Evolutionary conservation across 148 eudicot genomes (phyloP), one percentile per base, ranked within the genome.

Genomic region (Camellia granthamiana): DNA sequence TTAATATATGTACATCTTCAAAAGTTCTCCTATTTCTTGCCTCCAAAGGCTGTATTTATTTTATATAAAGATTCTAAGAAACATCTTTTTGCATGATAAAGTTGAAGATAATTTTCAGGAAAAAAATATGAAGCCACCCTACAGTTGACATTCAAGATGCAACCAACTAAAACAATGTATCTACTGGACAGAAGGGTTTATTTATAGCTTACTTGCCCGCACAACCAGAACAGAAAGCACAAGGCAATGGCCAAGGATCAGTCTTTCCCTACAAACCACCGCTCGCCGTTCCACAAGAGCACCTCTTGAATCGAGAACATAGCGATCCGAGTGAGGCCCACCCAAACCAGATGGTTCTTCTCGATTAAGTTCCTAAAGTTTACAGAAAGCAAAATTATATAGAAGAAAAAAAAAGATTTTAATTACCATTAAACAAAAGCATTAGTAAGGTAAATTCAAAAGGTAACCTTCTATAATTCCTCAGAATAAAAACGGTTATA

Each of bases 281-380:
- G 97, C 97, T 87, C 87, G 84, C 58, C 99, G 89, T 86, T 97
- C 98, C 80, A 94, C 98, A 69, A 91, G 72, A 77, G 98, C 94
- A 72, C 99, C 97, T 84, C 93, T 93, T 79, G 99, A 93, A 76
- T 97, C 99, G 82, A 94, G 87, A 81, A 97, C 81, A 78, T 81
- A 94, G 49, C 83, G 81, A 84, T 97, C 97, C 9, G 92, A 90
- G 78, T 83, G 88, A 73, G 97, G 97, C 42, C 94, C 98, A 51
- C 99, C 98, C 84, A 89, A 80, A 77, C 99, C 99, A 80, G 91
- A 88, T 61, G 98, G 94, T 79, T 97, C 99, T 77, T 92, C 98
- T 79, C 95, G 91, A 77, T 89, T 91, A 51, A 97, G 92, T 84
- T 91, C 97, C 99, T 97, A 87, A 13, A 88, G 80, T 73, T 56